phyloP scores from a whole-genome alignment of 164 flowering plant species.

The grape (Vitis vinifera) region DNA sequence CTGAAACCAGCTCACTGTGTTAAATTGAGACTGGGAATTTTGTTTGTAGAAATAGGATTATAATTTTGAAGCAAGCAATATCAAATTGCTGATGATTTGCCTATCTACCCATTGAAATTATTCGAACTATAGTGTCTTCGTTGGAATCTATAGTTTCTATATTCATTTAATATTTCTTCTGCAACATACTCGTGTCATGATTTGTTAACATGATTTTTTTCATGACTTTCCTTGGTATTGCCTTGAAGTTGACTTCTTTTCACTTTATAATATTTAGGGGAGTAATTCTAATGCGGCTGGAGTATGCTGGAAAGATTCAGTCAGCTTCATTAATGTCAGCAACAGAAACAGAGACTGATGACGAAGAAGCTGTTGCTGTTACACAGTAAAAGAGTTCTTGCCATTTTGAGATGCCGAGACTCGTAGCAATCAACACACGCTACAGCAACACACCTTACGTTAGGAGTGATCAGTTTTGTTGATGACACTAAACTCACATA shows the following conservation, averaged over 20 bases:
- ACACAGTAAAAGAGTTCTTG: conserved; percentile 5
- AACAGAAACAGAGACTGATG: conserved; percentile 44
- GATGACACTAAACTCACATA: background rate
- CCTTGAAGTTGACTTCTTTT: no score
- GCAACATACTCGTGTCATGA: no score
- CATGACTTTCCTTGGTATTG: no score
- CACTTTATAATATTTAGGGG: conserved; percentile 48
- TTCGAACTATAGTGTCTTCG: background rate
- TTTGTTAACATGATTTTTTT: no score
- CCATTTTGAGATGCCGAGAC: background rate
- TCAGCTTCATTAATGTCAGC: conserved; percentile 84
- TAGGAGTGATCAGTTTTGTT: conserved; percentile 9
- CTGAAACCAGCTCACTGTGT: background rate
- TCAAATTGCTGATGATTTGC: no score
- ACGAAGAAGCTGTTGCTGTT: conserved; percentile 21
- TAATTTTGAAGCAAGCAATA: no score
- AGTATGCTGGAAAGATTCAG: conserved; percentile 82
- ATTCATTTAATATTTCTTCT: no score
- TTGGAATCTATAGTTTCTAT: background rate
- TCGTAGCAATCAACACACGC: background rate
- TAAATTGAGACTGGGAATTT: background rate
- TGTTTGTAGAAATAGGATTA: background rate
- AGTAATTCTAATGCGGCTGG: conserved; percentile 93
- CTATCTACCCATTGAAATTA: no score
- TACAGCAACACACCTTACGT: background rate